Evolutionary conservation across 2,329 filamentous ascomycete genomes (phyloP), one percentile per base, ranked within the genome.

Genomic region (Pseudocercospora crystallina): DNA sequence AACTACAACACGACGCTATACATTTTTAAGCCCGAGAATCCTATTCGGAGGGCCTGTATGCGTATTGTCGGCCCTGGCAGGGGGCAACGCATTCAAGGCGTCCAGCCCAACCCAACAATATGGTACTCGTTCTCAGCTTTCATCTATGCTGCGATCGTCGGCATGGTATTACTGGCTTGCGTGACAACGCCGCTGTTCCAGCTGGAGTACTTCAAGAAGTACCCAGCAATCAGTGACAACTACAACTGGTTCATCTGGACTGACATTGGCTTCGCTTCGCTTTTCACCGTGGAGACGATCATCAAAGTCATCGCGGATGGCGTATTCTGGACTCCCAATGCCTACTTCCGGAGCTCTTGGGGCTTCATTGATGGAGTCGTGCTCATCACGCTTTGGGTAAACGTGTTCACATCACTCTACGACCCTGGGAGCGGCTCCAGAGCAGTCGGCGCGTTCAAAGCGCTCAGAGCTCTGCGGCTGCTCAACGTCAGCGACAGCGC

Each of bases 261-360:
- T 10, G 94, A 99, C 69, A 78, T 95, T 70, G 86, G 88, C 5
- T 99, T 99, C 67, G 90, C 92, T 2, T 71, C 87, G 1, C 72
- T 99, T 11, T 99, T 99, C 72, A 87, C 87, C 0, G 66, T 89
- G 5, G 94, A 99, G 70, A 90, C 91, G 0, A 65, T 84, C 5
- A 91, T 99, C 73, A 99, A 99, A 69, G 85, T 95, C 48, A 84
- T 99, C 62, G 94, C 94, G 0, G 94, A 99, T 72, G 94, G 94
- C 7, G 87, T 96, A 62, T 87, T 96, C 68, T 97, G 89, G 83
- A 96, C 94, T 0, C 94, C 94, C 0, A 96, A 99, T 71, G 95
- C 95, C 2, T 99, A 96, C 67, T 90, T 96, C 68, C 85, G 94
- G 62, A 92, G 92, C 65, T 92, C 91, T 0, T 99, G 94, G 94